These are phyloP conservation scores for Cadophora sp. DNA, from an alignment of 2,329 filamentous ascomycete genomes.

Conservation along the genomic window DNA sequence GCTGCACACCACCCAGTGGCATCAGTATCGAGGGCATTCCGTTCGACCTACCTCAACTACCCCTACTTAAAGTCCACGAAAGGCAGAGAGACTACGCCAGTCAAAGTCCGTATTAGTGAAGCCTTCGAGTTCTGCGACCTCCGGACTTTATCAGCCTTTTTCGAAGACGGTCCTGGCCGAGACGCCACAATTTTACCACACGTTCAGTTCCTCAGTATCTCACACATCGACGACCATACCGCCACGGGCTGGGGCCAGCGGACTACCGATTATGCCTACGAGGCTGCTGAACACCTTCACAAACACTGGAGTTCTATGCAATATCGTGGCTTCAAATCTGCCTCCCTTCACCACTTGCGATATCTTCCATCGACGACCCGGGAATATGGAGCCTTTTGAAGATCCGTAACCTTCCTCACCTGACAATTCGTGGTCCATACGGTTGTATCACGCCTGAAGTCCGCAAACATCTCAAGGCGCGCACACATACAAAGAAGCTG, in stretches of 20 bases:
- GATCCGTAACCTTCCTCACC: conserved; percentile 29
- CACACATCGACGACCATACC: conserved; percentile 23
- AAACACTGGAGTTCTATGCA: conserved; percentile 23
- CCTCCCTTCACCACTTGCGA: conserved; percentile 22
- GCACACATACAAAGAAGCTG: conserved; percentile 30
- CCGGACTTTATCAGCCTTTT: conserved; percentile 25
- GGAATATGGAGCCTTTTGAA: conserved; percentile 33
- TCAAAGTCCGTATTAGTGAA: conserved; percentile 29
- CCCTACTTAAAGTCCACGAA: conserved; percentile 23
- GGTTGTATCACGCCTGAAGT: conserved; percentile 30
- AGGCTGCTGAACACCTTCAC: conserved; percentile 29
- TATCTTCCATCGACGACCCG: conserved; percentile 32
- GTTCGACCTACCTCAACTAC: conserved; percentile 7
- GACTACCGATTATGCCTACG: conserved; percentile 30
- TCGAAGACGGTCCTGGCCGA: conserved; percentile 27
- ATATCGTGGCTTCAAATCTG: conserved; percentile 30
- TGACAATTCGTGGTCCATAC: conserved; percentile 27
- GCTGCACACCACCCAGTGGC: background rate
- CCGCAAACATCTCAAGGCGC: conserved; percentile 27
- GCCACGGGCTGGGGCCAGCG: conserved; percentile 19
- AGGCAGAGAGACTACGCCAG: conserved; percentile 22
- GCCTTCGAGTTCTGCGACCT: conserved; percentile 27
- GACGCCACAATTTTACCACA: conserved; percentile 21
- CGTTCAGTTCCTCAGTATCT: conserved; percentile 26
- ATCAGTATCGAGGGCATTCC: background rate